phyloP scores from a whole-genome alignment of 1,284 basidiomycete genomes.

The Ustilago vetiveriae region DNA sequence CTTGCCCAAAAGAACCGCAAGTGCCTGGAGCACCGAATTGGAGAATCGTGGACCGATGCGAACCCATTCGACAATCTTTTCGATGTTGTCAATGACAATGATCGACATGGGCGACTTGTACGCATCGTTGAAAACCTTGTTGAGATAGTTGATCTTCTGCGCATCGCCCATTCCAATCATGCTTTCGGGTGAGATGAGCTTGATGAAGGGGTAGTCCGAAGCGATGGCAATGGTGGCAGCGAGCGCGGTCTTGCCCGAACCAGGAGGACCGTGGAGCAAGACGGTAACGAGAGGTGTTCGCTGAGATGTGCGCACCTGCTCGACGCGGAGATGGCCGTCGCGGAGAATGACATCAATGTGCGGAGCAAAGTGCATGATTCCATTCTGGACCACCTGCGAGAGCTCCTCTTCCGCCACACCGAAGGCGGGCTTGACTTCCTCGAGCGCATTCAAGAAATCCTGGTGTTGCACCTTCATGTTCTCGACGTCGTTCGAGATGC shows the following conservation, averaged over 20 bases:
- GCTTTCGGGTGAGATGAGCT: constrained; percentile 92
- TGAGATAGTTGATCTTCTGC: constrained; percentile 90
- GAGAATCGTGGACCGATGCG: constrained; percentile 96
- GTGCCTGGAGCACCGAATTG: constrained; percentile 88
- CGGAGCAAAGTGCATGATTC: constrained; percentile 88
- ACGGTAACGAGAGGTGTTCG: constrained; percentile 92
- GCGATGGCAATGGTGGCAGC: constrained; percentile 93
- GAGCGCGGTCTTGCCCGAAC: constrained; percentile 93
- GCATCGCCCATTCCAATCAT: constrained; percentile 95
- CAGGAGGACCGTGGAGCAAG: constrained; percentile 85
- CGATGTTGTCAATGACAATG: constrained; percentile 83
- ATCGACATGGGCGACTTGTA: constrained; percentile 97
- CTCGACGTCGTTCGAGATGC: constrained; percentile 93
- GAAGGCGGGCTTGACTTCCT: constrained; percentile 96
- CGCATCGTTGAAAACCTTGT: constrained; percentile 93
- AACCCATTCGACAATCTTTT: constrained; percentile 76
- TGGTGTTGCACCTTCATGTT: constrained; percentile 85
- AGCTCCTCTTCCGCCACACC: constrained; percentile 98
- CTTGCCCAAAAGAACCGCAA: constrained; percentile 87
- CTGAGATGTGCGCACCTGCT: constrained; percentile 90
- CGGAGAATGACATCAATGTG: constrained; percentile 80
- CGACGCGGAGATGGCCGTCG: constrained; percentile 90
- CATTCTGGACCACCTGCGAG: constrained; percentile 91
- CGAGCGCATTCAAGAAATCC: constrained; percentile 90
- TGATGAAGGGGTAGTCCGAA: constrained; percentile 97